These are phyloP conservation scores for Colletotrichum sp. DNA, from an alignment of 2,329 filamentous ascomycete species.

Conservation along the genomic window DNA sequence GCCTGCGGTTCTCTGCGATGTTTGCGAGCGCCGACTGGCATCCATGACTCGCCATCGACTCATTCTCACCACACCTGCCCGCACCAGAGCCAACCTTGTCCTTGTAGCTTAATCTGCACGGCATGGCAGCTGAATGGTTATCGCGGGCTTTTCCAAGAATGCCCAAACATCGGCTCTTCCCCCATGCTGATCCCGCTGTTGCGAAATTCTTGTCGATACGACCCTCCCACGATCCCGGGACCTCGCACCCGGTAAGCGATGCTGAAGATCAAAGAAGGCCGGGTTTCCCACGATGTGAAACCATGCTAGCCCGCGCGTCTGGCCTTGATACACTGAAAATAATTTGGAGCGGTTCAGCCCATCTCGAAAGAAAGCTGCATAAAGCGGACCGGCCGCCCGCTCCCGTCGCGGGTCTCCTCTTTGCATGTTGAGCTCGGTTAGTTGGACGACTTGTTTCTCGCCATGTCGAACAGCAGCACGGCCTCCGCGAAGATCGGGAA, in stretches of 20 bases:
- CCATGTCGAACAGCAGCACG: conserved; percentile 10
- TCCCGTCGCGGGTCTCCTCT: background rate
- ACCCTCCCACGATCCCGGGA: conserved; percentile 6
- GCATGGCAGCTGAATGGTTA: background rate
- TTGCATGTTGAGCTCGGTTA: background rate
- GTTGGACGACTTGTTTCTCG: background rate
- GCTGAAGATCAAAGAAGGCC: background rate
- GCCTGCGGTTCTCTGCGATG: background rate
- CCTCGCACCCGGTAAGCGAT: background rate
- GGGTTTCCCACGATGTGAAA: background rate
- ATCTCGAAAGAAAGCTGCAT: background rate
- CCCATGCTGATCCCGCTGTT: background rate
- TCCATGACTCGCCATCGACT: conserved; percentile 9
- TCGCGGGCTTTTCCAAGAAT: background rate
- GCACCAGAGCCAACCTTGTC: conserved; percentile 2
- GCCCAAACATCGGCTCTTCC: background rate
- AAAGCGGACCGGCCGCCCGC: background rate
- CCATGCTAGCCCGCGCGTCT: background rate
- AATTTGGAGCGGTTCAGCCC: background rate
- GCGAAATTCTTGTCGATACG: background rate
- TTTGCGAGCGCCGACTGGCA: background rate
- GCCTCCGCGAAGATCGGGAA: conserved; percentile 11
- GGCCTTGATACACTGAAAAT: background rate
- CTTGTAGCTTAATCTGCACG: background rate
- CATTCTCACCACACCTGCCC: background rate